Evolutionary conservation across 139 green algal genomes (phyloP), one percentile per base, ranked within the genome.

Genomic region (Chlamydomonas sp.): DNA sequence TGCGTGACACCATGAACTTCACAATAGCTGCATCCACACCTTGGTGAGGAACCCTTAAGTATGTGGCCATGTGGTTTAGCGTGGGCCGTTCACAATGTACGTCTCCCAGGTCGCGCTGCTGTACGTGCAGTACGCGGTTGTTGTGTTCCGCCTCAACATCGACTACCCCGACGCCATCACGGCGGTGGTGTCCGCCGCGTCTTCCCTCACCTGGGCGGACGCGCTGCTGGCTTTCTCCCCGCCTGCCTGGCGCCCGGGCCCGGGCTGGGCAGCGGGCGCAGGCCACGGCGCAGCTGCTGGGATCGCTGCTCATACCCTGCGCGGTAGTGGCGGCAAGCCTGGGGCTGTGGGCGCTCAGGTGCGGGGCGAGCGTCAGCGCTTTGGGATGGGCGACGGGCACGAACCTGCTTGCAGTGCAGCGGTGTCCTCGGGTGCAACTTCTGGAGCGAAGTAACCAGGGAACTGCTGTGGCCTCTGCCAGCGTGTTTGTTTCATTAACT

Each of bases 151-250:
- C 60, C 71, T 86, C 10, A 72, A 73, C 58, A 58, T 89, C 7
- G 31, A 86, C 73, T 91, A 91, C 88, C 85, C 80, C n/a, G 15
- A 61, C 71, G n/a, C n/a, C 61, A 66, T 91, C 61, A 91, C 89
- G 61, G n/a, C 31, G 5, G n/a, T 63, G 12, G 31, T 18, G 14
- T 78, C 75, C 67, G 3, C 67, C 10, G 10, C 14, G 12, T 17
- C 67, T 14, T n/a, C 67, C 67, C 67, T 20, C 67, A 4, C 6
- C 67, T 4, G 12, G 12, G 12, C 67, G 3, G 12, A n/a, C 9
- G 12, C 18, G 12, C 67, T 5, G 3, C 67, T 73, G 10, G 12
- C 18, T 5, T 14, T 72, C 83, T 62, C 73, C 83, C 83, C 31
- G 63, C 61, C 31, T 88, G 83, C 73, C 63, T 88, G n/a, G 0